Evolutionary conservation across 495 filamentous ascomycete species (phyloP), one percentile per base, ranked within the genome.

Genomic region (Penicillium waksmanii): DNA sequence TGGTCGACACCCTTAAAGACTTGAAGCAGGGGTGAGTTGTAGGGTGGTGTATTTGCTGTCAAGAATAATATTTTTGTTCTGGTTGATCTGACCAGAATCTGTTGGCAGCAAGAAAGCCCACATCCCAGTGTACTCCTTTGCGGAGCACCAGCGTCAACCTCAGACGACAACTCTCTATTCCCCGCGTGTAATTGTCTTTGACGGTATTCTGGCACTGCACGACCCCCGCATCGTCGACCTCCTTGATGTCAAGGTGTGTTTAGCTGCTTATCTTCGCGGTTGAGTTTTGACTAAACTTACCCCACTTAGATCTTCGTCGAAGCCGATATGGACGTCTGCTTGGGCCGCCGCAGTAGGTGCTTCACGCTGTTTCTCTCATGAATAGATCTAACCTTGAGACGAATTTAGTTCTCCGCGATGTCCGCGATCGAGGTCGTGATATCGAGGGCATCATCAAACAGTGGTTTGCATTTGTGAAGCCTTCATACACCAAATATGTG

Each of bases 401-500:
- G 13, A 71, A 49, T 58, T 23, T 62, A 96, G 91, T 97, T 60
- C 71, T 93, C 40, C 89, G 93, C 64, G 93, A 97, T 76, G 89
- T 96, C 15, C 82, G 81, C 61, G 89, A 96, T 64, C 82, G 93
- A 64, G 92, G 91, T 8, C 81, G 93, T 54, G 91, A 96, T 60
- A 87, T 97, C 56, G 91, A 96, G 62, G 95, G 95, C 40, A 93
- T 93, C 66, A 93, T 98, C 66, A 98, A 98, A 73, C 95, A 98
- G 73, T 98, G 95, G 95, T 97, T 97, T 69, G 72, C 72, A 36
- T 98, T 88, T 73, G 95, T 98, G 8, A 98, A 98, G 73, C 95
- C 95, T 4, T 97, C 97, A 58, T 97, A 93, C 63, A 89, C 92
- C 59, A 80, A 83, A 77, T 97, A 84, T 69, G 95, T 98, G 49